Evolutionary conservation across 208 protist genomes (phyloP), one percentile per base, ranked within the genome.

Genomic region (Herpetomonas samuelpessoai): DNA sequence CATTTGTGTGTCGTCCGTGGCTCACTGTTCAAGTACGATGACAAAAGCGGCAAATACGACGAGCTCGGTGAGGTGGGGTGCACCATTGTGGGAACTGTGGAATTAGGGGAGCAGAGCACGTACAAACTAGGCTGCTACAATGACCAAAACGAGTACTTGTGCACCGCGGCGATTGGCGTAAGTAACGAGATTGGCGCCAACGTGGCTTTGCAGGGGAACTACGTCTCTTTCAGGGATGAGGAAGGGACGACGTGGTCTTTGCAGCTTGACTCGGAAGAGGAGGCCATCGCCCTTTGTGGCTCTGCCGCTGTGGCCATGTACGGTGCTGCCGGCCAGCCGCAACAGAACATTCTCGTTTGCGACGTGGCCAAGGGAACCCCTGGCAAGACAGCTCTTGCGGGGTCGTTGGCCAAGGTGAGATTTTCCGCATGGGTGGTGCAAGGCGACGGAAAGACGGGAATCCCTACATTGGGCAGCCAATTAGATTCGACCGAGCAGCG

Each of bases 101-200:
- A n/a, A n/a, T n/a, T 74, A 29, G 72, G 60, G 3, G 61, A 61
- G 26, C 47, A 55, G 3, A 65, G 68, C 9, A 51, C 70, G 14
- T 93, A 83, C 64, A 89, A 90, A 47, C 65, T 93, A 46, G 86
- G 80, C 2, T 93, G 86, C 54, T 93, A 90, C 62, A 76, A 81
- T 38, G 74, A 83, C 18, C 72, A 62, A 50, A 75, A 81, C 44
- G 71, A 79, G 49, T 93, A 90, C 67, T 57, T 88, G 18, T 93
- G 86, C 67, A 88, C 79, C 4, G 66, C 77, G 1, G 65, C 48
- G 45, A 85, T 94, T 24, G 74, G 60, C 19, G 54, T 74, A 3
- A 94, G 68, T 58, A 94, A 91, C 58, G 80, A 91, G 64, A 63
- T 78, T 18, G 70, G 87, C 10, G 70, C 73, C 3, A 71, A 74